Evolutionary conservation across 768 basidiomycete species (phyloP), one percentile per base, ranked within the genome.

Genomic region (Pleurotus sapidus): DNA sequence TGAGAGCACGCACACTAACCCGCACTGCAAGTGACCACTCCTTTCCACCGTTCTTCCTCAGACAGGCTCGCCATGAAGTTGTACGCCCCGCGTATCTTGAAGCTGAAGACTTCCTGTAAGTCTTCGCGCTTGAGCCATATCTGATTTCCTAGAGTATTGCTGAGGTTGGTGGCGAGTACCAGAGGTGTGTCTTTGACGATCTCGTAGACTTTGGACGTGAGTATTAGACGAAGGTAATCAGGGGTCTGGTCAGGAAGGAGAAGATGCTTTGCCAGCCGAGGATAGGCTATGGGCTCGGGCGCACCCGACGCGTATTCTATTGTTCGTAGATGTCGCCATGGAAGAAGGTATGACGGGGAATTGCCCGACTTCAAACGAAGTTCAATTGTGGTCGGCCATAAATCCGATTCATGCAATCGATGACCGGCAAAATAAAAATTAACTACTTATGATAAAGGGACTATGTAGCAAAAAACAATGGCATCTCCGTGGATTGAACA

Each of bases 121-220:
- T 99, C 97, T 72, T 99, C 97, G 23, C 97, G 85, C 74, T 99
- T 99, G 58, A 99, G 83, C 86, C 89, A 95, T 72, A 99, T 89
- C 63, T 95, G 84, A 68, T 93, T 94, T 1, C 97, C 97, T 1
- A 98, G 78, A 60, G 89, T 86, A 59, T 88, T 73, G 64, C 93
- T 95, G 18, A 99, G 83, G 67, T 91, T 93, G 15, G 86, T 83
- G 25, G 96, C 95, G 51, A 82, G 81, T 17, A 95, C 89, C 40
- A 98, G 82, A 1, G 96, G 96, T 0, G 96, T 97, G 71, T 93
- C 90, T 62, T 88, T 85, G 64, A 95, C 69, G 64, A 95, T 83
- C 57, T 94, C 91, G 70, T 96, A 96, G 56, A 95, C 93, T 70
- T 91, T 93, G 4, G 91, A 82, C n/a, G 85, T 91, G 51, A 95